Conservation (phyloP, 345 rosid species). For the Tarenaya hassleriana region DNA sequence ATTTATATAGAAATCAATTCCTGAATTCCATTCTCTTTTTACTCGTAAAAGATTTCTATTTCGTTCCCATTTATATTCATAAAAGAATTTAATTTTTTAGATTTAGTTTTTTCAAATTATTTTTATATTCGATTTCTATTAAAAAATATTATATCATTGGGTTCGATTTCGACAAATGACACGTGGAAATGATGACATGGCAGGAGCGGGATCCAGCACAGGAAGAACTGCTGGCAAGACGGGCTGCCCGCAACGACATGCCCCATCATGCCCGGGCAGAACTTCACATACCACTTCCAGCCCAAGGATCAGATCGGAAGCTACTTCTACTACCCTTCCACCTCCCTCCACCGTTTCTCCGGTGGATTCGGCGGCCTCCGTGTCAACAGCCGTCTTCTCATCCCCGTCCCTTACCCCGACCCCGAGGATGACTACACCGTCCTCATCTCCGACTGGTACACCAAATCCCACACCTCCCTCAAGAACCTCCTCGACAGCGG, state of each 20-base stretch:
- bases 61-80: no score
- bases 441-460: constrained; percentile 49
- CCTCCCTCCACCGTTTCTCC: constrained; percentile 42
- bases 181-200: not conserved
- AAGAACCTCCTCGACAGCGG: constrained; percentile 43
- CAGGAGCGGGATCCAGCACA: constrained; percentile 75
- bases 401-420: constrained; percentile 58
- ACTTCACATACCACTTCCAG: constrained; percentile 69
- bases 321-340: constrained; percentile 56
- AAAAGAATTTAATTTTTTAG: no score
- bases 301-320: constrained; percentile 83
- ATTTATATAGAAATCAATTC: no score
- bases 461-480: constrained; percentile 37
- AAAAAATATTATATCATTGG: no score
- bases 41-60: no score
- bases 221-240: constrained; percentile 79
- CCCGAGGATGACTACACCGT: constrained; percentile 56
- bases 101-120: no score
- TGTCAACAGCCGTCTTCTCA: constrained; percentile 54
- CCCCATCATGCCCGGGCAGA: constrained; percentile 57
- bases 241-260: constrained; percentile 60
- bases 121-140: no score
- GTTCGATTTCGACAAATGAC: no score
- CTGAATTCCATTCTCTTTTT: no score
- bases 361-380: constrained; percentile 74